phyloP scores from a whole-genome alignment of 352 stramenopile species.

The Sclerospora graminicola region DNA sequence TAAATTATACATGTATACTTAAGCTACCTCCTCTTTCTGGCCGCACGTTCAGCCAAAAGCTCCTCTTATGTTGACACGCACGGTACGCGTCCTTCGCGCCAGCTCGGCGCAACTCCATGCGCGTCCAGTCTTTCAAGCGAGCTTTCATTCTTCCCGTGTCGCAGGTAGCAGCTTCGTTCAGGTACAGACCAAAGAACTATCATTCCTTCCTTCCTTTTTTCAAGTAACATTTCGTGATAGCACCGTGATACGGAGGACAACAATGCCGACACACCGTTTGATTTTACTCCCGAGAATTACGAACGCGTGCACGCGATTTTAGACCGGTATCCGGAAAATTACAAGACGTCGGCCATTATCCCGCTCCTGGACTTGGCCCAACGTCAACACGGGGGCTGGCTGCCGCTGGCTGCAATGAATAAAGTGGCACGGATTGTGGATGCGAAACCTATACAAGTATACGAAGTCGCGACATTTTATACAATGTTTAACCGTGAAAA shows the following conservation, averaged over 20 bases:
- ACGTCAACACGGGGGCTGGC: constrained; percentile 94
- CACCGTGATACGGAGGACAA: constrained; percentile 96
- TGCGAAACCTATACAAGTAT: constrained; percentile 93
- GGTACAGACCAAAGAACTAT: constrained; percentile 11
- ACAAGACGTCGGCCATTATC: constrained; percentile 98
- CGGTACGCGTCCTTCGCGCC: constrained; percentile 34
- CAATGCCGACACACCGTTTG: constrained; percentile 92
- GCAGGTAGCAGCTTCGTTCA: constrained; percentile 28
- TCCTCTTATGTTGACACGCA: constrained; percentile 48
- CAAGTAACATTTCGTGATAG: constrained; percentile 6
- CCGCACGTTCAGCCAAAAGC: constrained; percentile 14
- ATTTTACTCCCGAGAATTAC: constrained; percentile 98
- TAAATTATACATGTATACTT: too few species aligned
- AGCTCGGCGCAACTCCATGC: constrained; percentile 17
- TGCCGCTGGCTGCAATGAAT: constrained; percentile 98
- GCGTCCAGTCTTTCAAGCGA: constrained; percentile 2
- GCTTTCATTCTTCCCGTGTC: constrained; percentile 43
- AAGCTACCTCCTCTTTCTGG: too few species aligned
- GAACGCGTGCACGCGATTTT: constrained; percentile 92
- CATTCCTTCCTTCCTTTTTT: background rate
- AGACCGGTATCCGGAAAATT: constrained; percentile 97
- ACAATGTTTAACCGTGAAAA: constrained; percentile 99
- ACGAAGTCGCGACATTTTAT: constrained; percentile 99
- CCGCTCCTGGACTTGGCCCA: constrained; percentile 96
- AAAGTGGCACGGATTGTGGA: constrained; percentile 99